Conservation (phyloP, 441 rosid genomes). For the Corymbia calophylla region DNA sequence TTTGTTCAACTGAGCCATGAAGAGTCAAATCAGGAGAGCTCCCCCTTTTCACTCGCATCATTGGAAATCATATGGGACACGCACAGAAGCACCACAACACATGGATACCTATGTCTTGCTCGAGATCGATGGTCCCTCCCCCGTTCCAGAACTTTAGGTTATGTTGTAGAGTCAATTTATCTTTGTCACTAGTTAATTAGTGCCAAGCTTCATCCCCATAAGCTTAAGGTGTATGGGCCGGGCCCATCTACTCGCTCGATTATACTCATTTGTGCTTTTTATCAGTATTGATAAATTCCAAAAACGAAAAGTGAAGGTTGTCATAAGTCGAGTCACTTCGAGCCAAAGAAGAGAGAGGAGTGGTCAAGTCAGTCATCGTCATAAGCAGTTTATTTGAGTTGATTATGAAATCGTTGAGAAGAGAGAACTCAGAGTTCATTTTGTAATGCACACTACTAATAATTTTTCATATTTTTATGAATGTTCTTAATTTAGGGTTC, state of each 20-base stretch:
- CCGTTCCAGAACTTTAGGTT: background rate
- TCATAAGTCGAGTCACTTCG: background rate
- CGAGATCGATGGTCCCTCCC: background rate
- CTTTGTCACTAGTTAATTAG: background rate
- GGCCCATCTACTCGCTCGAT: background rate
- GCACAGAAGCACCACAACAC: background rate
- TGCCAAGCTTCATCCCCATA: background rate
- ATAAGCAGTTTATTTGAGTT: background rate
- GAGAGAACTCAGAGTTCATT: background rate
- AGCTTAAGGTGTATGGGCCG: background rate
- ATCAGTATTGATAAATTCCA: background rate
- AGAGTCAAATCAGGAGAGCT: background rate
- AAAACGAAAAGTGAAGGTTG: background rate
- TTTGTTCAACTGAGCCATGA: background rate
- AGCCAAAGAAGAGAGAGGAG: background rate
- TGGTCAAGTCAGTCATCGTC: background rate
- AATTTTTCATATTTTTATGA: background rate
- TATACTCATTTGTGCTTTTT: background rate
- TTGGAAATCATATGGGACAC: background rate
- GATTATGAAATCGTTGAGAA: background rate
- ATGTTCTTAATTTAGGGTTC: background rate
- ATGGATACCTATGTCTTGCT: background rate
- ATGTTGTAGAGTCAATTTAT: background rate
- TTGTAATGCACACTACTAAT: background rate
- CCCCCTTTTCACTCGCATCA: background rate